Evolutionary conservation across 2,329 filamentous ascomycete genomes (phyloP), one percentile per base, ranked within the genome.

Genomic region (Fusarium irregulare): DNA sequence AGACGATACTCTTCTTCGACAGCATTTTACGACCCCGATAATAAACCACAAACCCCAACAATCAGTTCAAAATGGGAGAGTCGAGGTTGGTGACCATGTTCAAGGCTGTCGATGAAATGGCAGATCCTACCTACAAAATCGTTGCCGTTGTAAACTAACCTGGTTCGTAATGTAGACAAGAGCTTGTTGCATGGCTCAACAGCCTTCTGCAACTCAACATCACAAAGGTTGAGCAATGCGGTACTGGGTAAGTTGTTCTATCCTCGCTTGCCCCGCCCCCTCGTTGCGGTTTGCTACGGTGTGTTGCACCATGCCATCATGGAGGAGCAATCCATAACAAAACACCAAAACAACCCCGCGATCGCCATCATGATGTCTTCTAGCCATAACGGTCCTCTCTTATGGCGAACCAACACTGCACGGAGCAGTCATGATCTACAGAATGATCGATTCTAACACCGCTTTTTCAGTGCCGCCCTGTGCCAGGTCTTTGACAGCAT

Each of bases 401-500:
- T 11, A n/a, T 37, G n/a, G 16, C 30, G 11, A 23, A 57, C 10
- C 20, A 23, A 40, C 23, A 48, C 10, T 8, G 40, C 12, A 18
- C 28, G 11, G 13, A 23, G 8, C 9, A 34, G 30, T 9, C 28
- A 40, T 9, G 5, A 7, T 7, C 7, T 32, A 2, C 16, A 47
- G 34, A 7, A 48, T 41, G 32, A n/a, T 13, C 23, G 48, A 48
- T 58, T 58, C 69, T 73, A 64, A 69, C 68, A 58, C 49, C 55
- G n/a, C 25, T 67, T 68, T 75, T 58, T 78, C 5, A 98, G 95
- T 80, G 95, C 96, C 75, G 95, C 95, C 49, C 88, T 97, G 68
- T 99, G 96, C 85, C 96, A 99, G 84, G 89, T 99, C 77, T 98
- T 97, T 81, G 96, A 99, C 85, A 97, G 94, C 82, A 98, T 99